phyloP scores from a whole-genome alignment of 2,329 filamentous ascomycete species.

The Sporothrix humicola region DNA sequence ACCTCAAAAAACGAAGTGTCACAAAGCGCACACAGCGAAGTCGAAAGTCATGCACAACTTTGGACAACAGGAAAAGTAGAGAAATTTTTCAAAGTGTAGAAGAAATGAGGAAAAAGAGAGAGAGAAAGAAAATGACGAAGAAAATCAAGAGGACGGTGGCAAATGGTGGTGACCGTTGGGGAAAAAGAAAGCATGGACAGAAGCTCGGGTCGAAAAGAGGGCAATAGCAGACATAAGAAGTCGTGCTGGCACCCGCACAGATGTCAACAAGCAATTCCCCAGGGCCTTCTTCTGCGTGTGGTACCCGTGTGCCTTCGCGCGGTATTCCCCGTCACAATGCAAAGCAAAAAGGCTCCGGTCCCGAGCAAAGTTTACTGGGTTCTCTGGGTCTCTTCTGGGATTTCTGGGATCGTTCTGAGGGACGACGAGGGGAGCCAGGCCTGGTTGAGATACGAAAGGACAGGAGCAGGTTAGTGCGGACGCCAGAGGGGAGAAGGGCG shows the following conservation, averaged over 20 bases:
- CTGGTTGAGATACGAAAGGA: slow-evolving; percentile 16
- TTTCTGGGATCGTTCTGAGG: neutral
- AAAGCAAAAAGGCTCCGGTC: neutral
- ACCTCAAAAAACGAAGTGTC: neutral
- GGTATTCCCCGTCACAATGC: slow-evolving; percentile 7
- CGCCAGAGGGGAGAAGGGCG: slow-evolving; percentile 12
- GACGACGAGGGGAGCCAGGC: slow-evolving; percentile 11
- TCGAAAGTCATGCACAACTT: neutral
- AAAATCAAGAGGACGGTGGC: neutral
- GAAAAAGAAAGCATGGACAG: slow-evolving; percentile 9
- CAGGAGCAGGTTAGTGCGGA: slow-evolving; percentile 20
- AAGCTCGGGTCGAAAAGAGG: neutral
- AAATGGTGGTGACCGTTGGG: neutral
- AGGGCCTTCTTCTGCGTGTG: neutral
- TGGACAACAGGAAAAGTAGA: neutral
- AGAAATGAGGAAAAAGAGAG: neutral
- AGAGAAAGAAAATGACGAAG: neutral
- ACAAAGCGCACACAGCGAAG: neutral
- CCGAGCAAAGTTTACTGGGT: neutral
- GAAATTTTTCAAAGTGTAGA: neutral
- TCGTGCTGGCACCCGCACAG: neutral
- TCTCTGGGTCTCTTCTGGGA: neutral
- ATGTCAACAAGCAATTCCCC: neutral
- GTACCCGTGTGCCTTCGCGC: slow-evolving; percentile 1
- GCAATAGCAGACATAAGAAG: neutral